Conservation (phyloP, 345 rosid genomes). For the Citrus cavaleriei region DNA sequence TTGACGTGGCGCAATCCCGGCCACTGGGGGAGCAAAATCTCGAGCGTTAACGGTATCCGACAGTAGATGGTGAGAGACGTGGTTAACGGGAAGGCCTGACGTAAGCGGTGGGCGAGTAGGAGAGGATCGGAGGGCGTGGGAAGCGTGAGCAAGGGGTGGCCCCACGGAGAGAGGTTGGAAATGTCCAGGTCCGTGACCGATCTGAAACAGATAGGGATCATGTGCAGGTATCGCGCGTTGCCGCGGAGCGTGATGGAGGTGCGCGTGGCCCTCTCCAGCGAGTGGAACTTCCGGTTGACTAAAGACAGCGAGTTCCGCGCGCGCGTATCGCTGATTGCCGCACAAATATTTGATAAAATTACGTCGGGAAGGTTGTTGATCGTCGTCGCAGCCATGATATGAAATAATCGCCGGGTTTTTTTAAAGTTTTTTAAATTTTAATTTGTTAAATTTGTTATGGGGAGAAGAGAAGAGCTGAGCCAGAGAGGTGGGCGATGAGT, state of each 20-base stretch:
- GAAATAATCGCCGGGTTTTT: not conserved
- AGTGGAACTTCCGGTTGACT: slow-evolving; percentile 58
- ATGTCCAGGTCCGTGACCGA: slow-evolving; percentile 67
- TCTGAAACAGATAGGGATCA: slow-evolving; percentile 60
- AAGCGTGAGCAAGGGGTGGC: slow-evolving; percentile 47
- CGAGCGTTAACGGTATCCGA: slow-evolving; percentile 50
- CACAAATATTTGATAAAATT: slow-evolving; percentile 49
- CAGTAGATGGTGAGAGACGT: slow-evolving; percentile 50
- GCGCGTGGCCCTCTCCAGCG: slow-evolving; percentile 75
- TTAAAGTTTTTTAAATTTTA: too few relatives aligned
- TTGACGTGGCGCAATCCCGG: slow-evolving; percentile 48
- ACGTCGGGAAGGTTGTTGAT: slow-evolving; percentile 72
- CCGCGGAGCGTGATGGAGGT: slow-evolving; percentile 80
- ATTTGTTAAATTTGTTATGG: not conserved
- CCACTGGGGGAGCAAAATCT: slow-evolving; percentile 64
- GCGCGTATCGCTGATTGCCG: slow-evolving; percentile 55
- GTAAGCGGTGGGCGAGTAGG: slow-evolving; percentile 52
- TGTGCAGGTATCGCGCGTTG: slow-evolving; percentile 62
- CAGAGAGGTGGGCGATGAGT: not conserved
- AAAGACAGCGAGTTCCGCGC: slow-evolving; percentile 72
- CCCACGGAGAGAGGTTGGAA: slow-evolving; percentile 88
- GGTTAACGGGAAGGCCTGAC: slow-evolving; percentile 50
- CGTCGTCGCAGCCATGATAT: slow-evolving; percentile 12
- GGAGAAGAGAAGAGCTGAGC: not conserved
- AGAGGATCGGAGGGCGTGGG: slow-evolving; percentile 35